Evolutionary conservation across 2,329 filamentous ascomycete species (phyloP), one percentile per base, ranked within the genome.

Genomic region (Pseudogymnoascus sp.): DNA sequence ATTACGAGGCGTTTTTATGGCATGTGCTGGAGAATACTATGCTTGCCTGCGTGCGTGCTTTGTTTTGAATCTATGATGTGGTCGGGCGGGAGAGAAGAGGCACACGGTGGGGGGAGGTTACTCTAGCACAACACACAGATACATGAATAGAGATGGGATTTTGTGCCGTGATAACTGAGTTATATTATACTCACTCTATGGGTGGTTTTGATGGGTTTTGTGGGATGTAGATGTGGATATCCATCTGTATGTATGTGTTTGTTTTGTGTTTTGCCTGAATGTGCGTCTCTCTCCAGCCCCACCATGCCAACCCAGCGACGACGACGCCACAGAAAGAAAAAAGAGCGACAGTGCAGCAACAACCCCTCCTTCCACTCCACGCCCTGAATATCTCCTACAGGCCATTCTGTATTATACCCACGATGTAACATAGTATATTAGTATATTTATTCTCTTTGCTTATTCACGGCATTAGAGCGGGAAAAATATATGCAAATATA

Each of bases 101-200:
- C 8, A 34, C 3, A 31, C 28, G 11, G 31, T 34, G 31, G 48
- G 23, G 48, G 25, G 14, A 19, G 25, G 48, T 5, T 54, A 54
- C 23, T 54, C 48, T 54, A 51, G 45, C 45, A 51, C 45, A 54
- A 51, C 45, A 54, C 48, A 54, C 14, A 28, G 14, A 28, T 1
- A 57, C 48, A 57, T 23, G 48, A 57, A 57, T 57, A 57, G 48
- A 54, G 48, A 57, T 57, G 48, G 25, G n/a, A 31, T 19, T 57
- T 57, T 57, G 23, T 57, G 48, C 48, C 6, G 25, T 57, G 48
- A 57, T 34, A 14, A 31, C 23, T 31, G 48, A n/a, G 25, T 11
- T 54, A 48, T 23, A 48, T 11, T 54, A 48, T 23, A 48, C 14
- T 10, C 23, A 16, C 11, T 45, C 10, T 13, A 45, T 13, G 48